Evolutionary conservation across 306 rosid genomes (phyloP), one percentile per base, ranked within the genome.

Genomic region (Quercus variabilis): DNA sequence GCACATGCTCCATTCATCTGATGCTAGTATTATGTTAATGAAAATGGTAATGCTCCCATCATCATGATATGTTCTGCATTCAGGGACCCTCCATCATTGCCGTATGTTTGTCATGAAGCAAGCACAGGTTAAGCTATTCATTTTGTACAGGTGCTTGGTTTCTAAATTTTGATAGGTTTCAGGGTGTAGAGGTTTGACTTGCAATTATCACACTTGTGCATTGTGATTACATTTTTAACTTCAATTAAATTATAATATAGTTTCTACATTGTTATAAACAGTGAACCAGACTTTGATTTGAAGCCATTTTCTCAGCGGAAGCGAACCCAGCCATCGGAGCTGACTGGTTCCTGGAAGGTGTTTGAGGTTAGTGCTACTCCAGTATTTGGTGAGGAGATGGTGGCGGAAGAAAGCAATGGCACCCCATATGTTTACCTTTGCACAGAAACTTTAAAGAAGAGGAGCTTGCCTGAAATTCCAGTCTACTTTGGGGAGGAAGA

Each of bases 311-410:
- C 99, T 33, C 97, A 81, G 71, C 88, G 94, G 75, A 92, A 83
- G 76, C 89, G 98, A 78, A 86, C 88, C 41, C 84, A 77, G 31
- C 95, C 94, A 63, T 85, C 87, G 1, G 97, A 95, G 83, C 83
- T 95, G 70, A 74, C 82, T 8, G 99, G 99, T 25, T 91, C 94
- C 3, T 95, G 99, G 99, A 95, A 92, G 87, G 96, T 91, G 69
- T 95, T 91, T 21, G 97, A 95, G 81, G 88, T 95, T 35, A 89
- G 94, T 20, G 97, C 92, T 0, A 95, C 92, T 30, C 99, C 99
- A 1, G 81, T 92, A 15, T 91, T 82, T 21, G 88, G 83, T 0
- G 97, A 92, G 35, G 94, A 85, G 41, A 33, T 63, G 10, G 49
- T 0, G 1, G 31, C 3, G 12, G 92, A 84, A 68, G 88, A 79